phyloP scores from a whole-genome alignment of 139 green algal genomes.

The Desmodesmus armatus region DNA sequence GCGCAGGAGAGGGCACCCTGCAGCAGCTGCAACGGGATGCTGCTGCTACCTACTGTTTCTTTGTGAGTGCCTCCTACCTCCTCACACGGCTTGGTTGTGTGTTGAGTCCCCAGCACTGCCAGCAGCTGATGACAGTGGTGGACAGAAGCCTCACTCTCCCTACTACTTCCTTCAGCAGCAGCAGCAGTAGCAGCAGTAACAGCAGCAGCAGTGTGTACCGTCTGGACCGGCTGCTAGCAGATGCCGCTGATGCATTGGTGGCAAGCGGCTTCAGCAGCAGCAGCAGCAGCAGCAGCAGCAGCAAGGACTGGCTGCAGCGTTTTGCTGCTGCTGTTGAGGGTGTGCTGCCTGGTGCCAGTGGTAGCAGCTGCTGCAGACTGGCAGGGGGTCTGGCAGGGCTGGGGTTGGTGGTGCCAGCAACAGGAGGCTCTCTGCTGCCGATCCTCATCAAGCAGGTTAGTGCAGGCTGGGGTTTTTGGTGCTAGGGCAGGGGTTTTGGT shows the following conservation, averaged over 20 bases:
- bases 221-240: not conserved
- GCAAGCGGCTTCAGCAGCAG: not conserved
- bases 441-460: no score
- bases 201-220: not conserved
- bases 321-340: not conserved
- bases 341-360: not conserved
- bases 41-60: no score
- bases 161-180: not conserved
- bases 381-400: constrained; percentile 9
- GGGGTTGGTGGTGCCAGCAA: not conserved
- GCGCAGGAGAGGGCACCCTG: not conserved
- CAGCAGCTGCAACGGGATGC: not conserved
- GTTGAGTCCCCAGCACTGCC: not conserved
- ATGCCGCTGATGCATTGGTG: not conserved
- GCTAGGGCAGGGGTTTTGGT: no score
- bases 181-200: not conserved
- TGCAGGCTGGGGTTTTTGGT: no score
- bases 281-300: not conserved
- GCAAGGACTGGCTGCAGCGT: not conserved
- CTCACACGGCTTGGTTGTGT: not conserved
- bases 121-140: not conserved
- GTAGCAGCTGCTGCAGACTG: constrained; percentile 24
- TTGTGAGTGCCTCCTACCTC: not conserved
- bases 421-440: no score
- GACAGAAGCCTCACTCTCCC: not conserved